A percentile compares a stretch with the other conserved stretches of the same genome.
Conservation (phyloP, 805 yeast genomes). For the Nadsonia fulvescens region DNA sequence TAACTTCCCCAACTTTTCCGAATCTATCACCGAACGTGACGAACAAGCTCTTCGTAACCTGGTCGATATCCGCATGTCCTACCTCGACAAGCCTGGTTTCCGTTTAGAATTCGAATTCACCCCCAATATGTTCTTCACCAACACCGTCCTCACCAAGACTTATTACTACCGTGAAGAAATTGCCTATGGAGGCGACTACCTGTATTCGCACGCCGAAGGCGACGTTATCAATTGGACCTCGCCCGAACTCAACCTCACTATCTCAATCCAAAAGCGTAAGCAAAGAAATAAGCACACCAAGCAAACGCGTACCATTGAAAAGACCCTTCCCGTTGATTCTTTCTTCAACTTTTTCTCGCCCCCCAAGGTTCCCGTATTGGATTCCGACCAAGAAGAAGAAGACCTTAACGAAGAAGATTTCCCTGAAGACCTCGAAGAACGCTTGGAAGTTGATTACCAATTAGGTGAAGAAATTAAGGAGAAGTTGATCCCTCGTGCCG, state of each 20-base stretch:
- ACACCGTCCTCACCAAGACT: constrained; percentile 58
- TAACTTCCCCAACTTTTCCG: constrained; percentile 64
- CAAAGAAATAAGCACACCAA: constrained; percentile 93
- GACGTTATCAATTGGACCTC: constrained; percentile 67
- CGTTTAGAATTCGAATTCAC: constrained; percentile 66
- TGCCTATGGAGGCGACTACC: constrained; percentile 89
- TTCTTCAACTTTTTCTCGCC: constrained; percentile 94
- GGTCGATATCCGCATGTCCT: constrained; percentile 56
- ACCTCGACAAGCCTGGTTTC: constrained; percentile 72
- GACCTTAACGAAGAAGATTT: constrained; percentile 44
- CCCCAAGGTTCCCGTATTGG: constrained; percentile 58
- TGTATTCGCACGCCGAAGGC: constrained; percentile 94
- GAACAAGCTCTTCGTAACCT: constrained; percentile 60
- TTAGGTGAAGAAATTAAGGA: constrained; percentile 94
- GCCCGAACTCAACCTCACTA: constrained; percentile 67
- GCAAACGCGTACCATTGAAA: constrained; percentile 90
- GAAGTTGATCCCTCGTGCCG: constrained; percentile 85
- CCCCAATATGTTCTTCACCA: constrained; percentile 59
- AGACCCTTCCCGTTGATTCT: constrained; percentile 83
- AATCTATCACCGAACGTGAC: constrained; percentile 79
- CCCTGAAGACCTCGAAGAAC: constrained; percentile 59
- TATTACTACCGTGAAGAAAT: constrained; percentile 88
- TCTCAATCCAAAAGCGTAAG: constrained; percentile 79
- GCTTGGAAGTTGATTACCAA: constrained; percentile 83
- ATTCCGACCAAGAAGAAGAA: constrained; percentile 34